Conservation (phyloP, 495 filamentous ascomycete species). For the Neurospora intermedia region DNA sequence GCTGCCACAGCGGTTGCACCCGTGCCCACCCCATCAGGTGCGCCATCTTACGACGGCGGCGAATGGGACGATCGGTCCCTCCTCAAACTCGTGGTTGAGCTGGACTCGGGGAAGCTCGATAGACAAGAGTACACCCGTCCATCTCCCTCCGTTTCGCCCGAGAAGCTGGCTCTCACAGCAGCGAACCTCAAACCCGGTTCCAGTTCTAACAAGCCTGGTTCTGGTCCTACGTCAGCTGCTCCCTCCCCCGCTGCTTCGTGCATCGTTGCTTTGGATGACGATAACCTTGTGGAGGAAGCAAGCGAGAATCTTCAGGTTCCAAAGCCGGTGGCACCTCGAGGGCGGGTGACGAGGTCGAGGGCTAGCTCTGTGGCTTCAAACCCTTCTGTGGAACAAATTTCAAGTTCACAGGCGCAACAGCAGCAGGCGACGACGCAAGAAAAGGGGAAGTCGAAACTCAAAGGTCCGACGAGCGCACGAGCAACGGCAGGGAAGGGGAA, state of each 20-base stretch:
- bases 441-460: conserved; percentile 14
- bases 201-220: not conserved
- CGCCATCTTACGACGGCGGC: conserved; percentile 28
- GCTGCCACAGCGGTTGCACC: not conserved
- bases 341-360: not conserved
- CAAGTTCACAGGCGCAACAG: conserved; percentile 11
- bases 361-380: conserved; percentile 3
- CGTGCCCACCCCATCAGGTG: conserved; percentile 6
- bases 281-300: conserved; percentile 22
- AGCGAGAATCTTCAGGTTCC: not conserved
- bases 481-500: not conserved
- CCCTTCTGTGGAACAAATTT: not conserved
- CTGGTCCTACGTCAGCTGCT: not conserved
- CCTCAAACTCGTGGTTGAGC: conserved; percentile 32
- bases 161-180: conserved; percentile 1
- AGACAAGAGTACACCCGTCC: conserved; percentile 7
- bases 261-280: not conserved
- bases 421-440: not conserved
- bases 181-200: not conserved
- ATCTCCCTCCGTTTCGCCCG: conserved; percentile 11
- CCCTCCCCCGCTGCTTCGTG: not conserved
- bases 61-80: conserved; percentile 37
- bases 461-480: not conserved
- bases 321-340: not conserved
- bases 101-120: conserved; percentile 27